Evolutionary conservation across 179 eudicot genomes (phyloP).

Genomic region (Silene noctiflora): DNA sequence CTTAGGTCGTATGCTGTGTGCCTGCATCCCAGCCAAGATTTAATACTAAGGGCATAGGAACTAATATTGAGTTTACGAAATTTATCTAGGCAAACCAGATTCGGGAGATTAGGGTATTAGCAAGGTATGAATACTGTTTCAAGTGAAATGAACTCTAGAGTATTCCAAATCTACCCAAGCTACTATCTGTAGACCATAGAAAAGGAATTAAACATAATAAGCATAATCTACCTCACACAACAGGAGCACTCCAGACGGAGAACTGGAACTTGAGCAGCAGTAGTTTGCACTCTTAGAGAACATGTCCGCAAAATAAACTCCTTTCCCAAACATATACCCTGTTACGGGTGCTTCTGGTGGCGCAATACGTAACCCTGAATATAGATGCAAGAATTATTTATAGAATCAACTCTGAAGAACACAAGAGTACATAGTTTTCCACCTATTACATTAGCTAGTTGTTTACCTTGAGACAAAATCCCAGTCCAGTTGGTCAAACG

Average conservation of each 20-base stretch:
- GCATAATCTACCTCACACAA: slow-evolving; percentile 66
- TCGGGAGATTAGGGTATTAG: neutral
- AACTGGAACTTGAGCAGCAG: slow-evolving; percentile 55
- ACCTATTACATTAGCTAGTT: neutral
- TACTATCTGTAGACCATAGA: neutral
- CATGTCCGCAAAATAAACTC: slow-evolving; percentile 99
- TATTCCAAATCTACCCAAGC: neutral
- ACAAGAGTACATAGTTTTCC: neutral
- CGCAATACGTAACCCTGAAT: slow-evolving; percentile 87
- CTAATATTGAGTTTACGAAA: neutral
- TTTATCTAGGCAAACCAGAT: neutral
- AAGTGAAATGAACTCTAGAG: neutral
- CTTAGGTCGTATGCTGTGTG: no score
- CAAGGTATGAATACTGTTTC: neutral
- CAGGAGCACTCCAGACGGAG: slow-evolving; percentile 80
- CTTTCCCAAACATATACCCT: slow-evolving; percentile 99
- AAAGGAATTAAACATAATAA: neutral
- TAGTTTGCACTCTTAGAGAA: slow-evolving; percentile 98
- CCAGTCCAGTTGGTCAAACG: slow-evolving; percentile 97
- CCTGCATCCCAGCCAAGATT: no score
- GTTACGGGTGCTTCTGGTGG: slow-evolving; percentile 98
- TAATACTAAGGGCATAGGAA: neutral
- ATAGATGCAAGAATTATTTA: neutral
- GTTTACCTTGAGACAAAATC: slow-evolving; percentile 84
- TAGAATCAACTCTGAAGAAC: slow-evolving; percentile 3